These are phyloP conservation scores for Aspergillus sp. DNA, from an alignment of 2,329 filamentous ascomycete species.

Conservation along the genomic window DNA sequence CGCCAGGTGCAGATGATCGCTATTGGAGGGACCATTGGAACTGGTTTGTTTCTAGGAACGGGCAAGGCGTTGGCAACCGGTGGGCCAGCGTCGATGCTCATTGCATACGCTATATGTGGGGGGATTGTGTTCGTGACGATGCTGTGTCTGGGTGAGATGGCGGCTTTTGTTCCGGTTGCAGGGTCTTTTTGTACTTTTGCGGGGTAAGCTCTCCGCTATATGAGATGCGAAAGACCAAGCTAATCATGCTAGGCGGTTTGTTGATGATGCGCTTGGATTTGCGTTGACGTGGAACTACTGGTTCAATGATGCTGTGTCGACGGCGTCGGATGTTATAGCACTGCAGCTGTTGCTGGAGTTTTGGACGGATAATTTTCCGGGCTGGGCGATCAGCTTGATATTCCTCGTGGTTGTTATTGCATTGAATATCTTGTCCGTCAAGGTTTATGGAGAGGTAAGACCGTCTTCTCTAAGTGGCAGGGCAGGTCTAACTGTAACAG, in stretches of 20 bases:
- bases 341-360: constrained; percentile 54
- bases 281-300: constrained; percentile 46
- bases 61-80: constrained; percentile 55
- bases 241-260: constrained; percentile 29
- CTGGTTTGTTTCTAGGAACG: constrained; percentile 57
- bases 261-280: constrained; percentile 40
- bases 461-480: constrained; percentile 1
- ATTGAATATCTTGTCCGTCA: constrained; percentile 48
- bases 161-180: constrained; percentile 50
- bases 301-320: constrained; percentile 59
- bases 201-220: constrained; percentile 26
- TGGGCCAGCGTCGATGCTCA: constrained; percentile 53
- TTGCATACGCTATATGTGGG: constrained; percentile 52
- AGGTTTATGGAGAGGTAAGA: constrained; percentile 48
- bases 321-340: constrained; percentile 55
- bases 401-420: constrained; percentile 52
- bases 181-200: constrained; percentile 52
- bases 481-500: constrained; percentile 11
- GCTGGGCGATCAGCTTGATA: constrained; percentile 57
- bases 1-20: constrained; percentile 65
- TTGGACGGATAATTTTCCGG: constrained; percentile 57
- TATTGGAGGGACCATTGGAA: constrained; percentile 42
- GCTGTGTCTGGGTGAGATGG: constrained; percentile 56
- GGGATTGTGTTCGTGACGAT: constrained; percentile 55
- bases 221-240: neutral